Conservation (phyloP, 176 grass and related monocot genomes). For the Carex parvula region DNA sequence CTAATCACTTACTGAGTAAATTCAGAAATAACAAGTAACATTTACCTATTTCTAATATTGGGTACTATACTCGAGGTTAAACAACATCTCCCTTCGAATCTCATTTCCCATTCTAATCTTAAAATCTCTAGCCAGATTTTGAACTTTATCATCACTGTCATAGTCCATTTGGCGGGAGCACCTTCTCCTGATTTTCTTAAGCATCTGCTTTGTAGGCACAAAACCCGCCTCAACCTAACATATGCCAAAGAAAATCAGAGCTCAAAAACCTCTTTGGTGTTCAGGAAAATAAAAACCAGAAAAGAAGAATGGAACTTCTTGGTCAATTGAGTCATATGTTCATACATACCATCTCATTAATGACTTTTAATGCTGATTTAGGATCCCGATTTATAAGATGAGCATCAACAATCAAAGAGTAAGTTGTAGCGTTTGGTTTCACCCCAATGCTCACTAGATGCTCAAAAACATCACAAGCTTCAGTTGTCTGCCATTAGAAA, state of each 20-base stretch:
- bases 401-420: constrained; percentile 61
- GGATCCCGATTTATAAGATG: constrained; percentile 74
- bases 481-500: constrained; percentile 54
- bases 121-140: constrained; percentile 53
- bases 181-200: constrained; percentile 76
- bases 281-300: constrained; percentile 17
- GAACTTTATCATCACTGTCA: constrained; percentile 57
- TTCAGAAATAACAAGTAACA: neutral
- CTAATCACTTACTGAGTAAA: neutral
- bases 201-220: constrained; percentile 64
- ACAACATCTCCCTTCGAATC: constrained; percentile 64
- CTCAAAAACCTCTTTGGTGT: neutral
- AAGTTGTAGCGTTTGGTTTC: constrained; percentile 85
- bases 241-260: constrained; percentile 15
- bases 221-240: constrained; percentile 70
- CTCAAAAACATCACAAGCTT: constrained; percentile 76
- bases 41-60: constrained; percentile 51
- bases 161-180: constrained; percentile 84
- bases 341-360: constrained; percentile 54
- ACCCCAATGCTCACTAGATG: constrained; percentile 69
- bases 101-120: constrained; percentile 73
- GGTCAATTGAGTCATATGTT: constrained; percentile 10
- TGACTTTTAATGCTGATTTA: constrained; percentile 64
- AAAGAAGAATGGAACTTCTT: constrained; percentile 4
- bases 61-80: constrained; percentile 57